phyloP scores from a whole-genome alignment of 2,329 filamentous ascomycete genomes.

The Acarospora socialis region DNA sequence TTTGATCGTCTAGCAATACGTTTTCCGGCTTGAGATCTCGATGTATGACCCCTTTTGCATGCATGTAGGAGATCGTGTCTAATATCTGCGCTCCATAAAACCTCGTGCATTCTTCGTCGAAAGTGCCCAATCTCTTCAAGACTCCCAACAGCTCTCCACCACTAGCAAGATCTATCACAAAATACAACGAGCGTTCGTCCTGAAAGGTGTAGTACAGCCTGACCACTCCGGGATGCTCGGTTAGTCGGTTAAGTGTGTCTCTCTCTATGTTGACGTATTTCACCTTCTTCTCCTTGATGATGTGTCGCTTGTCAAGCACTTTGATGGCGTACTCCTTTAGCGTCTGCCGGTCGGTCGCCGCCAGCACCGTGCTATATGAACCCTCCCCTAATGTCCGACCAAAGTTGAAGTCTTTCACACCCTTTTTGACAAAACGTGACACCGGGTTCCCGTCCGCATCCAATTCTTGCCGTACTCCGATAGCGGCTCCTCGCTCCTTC shows the following conservation, averaged over 20 bases:
- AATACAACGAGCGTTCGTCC: slow-evolving; percentile 90
- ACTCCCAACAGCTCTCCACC: slow-evolving; percentile 86
- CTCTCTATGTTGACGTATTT: slow-evolving; percentile 99
- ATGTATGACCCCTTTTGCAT: slow-evolving; percentile 88
- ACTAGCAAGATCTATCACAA: slow-evolving; percentile 84
- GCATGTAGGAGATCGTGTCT: slow-evolving; percentile 96
- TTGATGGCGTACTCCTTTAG: slow-evolving; percentile 96
- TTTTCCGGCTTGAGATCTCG: slow-evolving; percentile 96
- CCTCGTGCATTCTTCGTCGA: slow-evolving; percentile 83
- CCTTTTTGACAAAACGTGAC: slow-evolving; percentile 80
- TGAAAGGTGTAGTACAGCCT: slow-evolving; percentile 98
- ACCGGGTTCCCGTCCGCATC: slow-evolving; percentile 74
- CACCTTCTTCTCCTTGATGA: slow-evolving; percentile 99
- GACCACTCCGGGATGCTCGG: slow-evolving; percentile 91
- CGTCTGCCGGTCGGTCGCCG: slow-evolving; percentile 85
- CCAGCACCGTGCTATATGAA: slow-evolving; percentile 90
- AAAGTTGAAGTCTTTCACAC: slow-evolving; percentile 92
- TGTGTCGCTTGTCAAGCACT: slow-evolving; percentile 93
- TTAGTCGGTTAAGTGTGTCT: slow-evolving; percentile 89
- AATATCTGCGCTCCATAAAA: slow-evolving; percentile 96
- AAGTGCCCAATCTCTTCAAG: slow-evolving; percentile 84
- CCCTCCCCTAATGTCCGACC: slow-evolving; percentile 83
- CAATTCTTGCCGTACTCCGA: slow-evolving; percentile 65
- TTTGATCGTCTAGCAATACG: slow-evolving; percentile 82
- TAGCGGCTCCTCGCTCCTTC: slow-evolving; percentile 88